Conservation (phyloP, 352 stramenopile genomes). For the Phytophthora megakarya region DNA sequence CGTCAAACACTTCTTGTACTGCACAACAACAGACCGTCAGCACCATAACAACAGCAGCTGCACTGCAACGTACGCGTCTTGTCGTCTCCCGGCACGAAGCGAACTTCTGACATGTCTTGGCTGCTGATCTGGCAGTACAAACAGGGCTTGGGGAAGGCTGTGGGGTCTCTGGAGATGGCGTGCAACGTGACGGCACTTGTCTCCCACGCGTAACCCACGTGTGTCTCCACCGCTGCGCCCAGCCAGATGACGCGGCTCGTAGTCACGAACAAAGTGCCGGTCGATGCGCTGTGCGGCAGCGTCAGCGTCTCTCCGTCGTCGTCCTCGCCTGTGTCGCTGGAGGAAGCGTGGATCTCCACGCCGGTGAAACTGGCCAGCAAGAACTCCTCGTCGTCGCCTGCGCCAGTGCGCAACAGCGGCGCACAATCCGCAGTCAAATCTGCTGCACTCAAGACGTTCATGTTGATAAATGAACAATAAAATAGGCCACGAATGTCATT, state of each 20-base stretch:
- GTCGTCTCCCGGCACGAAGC: conserved; percentile 70
- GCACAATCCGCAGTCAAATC: conserved; percentile 54
- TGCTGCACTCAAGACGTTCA: conserved; percentile 59
- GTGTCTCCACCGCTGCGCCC: conserved; percentile 31
- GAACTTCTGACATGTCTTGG: conserved; percentile 73
- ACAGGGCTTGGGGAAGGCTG: conserved; percentile 67
- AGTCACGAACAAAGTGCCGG: conserved; percentile 35
- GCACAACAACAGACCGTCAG: conserved; percentile 8
- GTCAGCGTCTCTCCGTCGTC: conserved; percentile 28
- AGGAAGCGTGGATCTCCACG: conserved; percentile 48
- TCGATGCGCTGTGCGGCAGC: conserved; percentile 24
- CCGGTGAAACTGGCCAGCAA: conserved; percentile 55
- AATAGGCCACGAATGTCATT: neutral
- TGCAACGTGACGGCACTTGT: conserved; percentile 73
- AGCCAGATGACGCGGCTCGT: conserved; percentile 75
- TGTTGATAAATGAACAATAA: conserved; percentile 19
- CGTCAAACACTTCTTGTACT: conserved; percentile 78
- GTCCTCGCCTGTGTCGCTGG: conserved; percentile 28
- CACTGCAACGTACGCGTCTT: conserved; percentile 55
- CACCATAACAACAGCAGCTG: conserved; percentile 1
- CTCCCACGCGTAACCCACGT: conserved; percentile 77
- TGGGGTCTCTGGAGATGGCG: conserved; percentile 73
- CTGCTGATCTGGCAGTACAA: conserved; percentile 85
- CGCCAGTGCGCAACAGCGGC: conserved; percentile 57
- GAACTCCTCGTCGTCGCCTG: conserved; percentile 62